Evolutionary conservation across 2,329 filamentous ascomycete genomes (phyloP), one percentile per base, ranked within the genome.

Genomic region (Grosmannia huntii): DNA sequence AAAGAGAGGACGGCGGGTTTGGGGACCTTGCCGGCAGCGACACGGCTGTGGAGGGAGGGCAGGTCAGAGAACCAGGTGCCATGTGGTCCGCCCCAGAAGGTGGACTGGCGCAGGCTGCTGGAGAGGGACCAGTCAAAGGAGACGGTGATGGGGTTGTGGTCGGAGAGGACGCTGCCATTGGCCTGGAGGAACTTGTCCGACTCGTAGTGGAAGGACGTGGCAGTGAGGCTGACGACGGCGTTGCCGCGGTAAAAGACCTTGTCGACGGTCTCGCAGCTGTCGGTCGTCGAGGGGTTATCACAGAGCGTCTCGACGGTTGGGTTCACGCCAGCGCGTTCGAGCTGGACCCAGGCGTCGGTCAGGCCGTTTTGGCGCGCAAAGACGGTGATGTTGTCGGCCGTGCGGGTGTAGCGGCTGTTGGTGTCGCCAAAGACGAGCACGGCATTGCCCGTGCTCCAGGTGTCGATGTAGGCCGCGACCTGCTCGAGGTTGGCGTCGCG

Each of bases 381-480:
- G 57, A 81, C 63, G 48, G 65, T 57, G 55, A 81, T 76, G 44
- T 76, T 77, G 67, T 85, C 80, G 10, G 68, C 73, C 1, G 74
- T 66, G 19, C 80, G 77, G 1, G 81, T 83, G 70, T 86, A 87
- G 23, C 82, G 78, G 59, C 77, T 78, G 70, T 87, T 87, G 25
- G 80, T 82, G 68, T 87, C 84, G 54, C 84, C 84, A 59, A 77
- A 81, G 12, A 87, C 73, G 33, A 87, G 66, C 0, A 87, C 83
- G 1, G 84, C 75, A 61, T 85, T 84, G 25, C 81, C 83, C 1
- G 60, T 65, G 4, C 80, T 84, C 71, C 78, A 76, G 7, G 70
- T 68, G 50, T 76, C 72, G 65, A 86, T 82, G 66, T 83, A 78
- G 57, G 74, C 71, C 2, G 79, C 73, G 0, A 87, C 74, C 68